Conservation (phyloP, 2,329 filamentous ascomycete species). For the Aspergillus alliaceus region DNA sequence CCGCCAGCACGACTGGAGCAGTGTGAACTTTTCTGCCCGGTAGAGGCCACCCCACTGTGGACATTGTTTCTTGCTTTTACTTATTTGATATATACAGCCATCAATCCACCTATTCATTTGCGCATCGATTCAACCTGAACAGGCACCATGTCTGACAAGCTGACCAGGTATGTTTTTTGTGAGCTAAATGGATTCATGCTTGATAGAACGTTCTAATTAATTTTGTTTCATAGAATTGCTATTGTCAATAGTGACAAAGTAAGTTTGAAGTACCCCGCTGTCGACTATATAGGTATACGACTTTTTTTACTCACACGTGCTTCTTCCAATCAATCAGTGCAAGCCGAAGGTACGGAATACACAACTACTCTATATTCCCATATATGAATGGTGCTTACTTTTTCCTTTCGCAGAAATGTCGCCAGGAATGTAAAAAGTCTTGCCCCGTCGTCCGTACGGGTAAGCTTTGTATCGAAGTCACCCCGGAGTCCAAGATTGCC, state of each 20-base stretch:
- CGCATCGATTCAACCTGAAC: constrained; percentile 16
- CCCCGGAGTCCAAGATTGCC: constrained; percentile 83
- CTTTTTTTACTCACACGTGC: constrained; percentile 37
- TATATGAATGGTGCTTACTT: constrained; percentile 23
- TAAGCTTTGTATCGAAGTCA: constrained; percentile 96
- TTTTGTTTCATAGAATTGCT: constrained; percentile 71
- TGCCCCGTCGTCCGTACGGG: constrained; percentile 96
- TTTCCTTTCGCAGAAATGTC: constrained; percentile 72
- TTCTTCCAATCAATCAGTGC: constrained; percentile 57
- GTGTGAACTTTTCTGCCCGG: constrained; percentile 9
- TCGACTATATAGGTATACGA: constrained; percentile 31
- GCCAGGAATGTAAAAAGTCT: constrained; percentile 98
- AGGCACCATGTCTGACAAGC: constrained; percentile 80
- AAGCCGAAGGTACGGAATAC: constrained; percentile 71
- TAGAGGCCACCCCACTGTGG: neutral
- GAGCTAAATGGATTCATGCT: neutral
- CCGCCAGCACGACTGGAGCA: constrained; percentile 16
- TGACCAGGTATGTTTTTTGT: constrained; percentile 72
- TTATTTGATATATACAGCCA: neutral
- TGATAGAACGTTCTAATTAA: constrained; percentile 9
- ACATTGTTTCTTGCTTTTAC: neutral
- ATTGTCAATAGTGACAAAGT: constrained; percentile 99
- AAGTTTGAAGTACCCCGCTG: constrained; percentile 36
- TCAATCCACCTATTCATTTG: constrained; percentile 1
- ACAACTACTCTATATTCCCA: neutral